Evolutionary conservation across 768 basidiomycete genomes (phyloP), one percentile per base, ranked within the genome.

Genomic region (Psilocybe cubensis): DNA sequence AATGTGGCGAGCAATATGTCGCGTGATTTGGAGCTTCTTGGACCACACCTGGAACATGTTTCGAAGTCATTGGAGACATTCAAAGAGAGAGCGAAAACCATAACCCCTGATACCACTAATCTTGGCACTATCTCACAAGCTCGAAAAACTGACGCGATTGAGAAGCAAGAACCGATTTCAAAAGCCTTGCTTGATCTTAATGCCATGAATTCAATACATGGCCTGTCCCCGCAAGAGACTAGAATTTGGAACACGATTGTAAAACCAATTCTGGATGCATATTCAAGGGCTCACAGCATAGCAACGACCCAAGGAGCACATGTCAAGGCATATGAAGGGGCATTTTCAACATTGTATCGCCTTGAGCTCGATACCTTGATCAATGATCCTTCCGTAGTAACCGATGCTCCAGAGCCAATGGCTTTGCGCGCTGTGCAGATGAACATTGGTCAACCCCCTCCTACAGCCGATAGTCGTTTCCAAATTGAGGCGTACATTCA

Each of bases 1-100:
- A 88, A 89, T 58, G 76, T 88, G 21, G 82, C 82, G 0, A 75
- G 74, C 35, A 71, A 70, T 20, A 83, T 86, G 81, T 79, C 82
- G 0, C 66, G 68, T 23, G 70, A 28, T 53, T 35, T 61, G 1
- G 52, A 57, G 27, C 42, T 2, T 9, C 51, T 48, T 25, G 41
- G 35, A 2, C 56, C 51, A 9, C 8, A 21, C 17, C 29, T 61
- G 28, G 56, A 49, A 25, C 35, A 28, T 9, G 51, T 57, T 27
- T 38, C 42, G 6, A 28, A 38, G 20, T 33, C 33, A 3, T 23
- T 57, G 10, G 24, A 42, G 5, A 40, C 51, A 2, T 49, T 14
- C 2, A 46, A 57, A 52, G 31, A 50, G 4, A 46, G 21, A 21
- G 59, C 45, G 6, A 61, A 47, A 20, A 23, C 10, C n/a, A 57